Evolutionary conservation across 768 basidiomycete species (phyloP).

Genomic region (Polyporus arcularius): DNA sequence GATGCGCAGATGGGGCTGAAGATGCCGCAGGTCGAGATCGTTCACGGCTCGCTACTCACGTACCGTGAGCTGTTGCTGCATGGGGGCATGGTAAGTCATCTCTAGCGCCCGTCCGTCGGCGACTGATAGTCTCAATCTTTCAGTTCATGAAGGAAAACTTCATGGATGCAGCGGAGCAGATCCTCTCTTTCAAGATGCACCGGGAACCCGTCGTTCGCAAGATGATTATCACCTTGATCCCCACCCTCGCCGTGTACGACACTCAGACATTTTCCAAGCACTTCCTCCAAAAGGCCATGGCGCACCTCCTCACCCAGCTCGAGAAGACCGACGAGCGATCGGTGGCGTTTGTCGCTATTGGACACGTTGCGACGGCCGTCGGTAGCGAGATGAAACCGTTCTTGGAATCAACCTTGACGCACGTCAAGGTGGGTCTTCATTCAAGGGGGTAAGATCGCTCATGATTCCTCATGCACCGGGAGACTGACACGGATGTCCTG

Average conservation of each 20-base stretch:
- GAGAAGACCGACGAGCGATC: conserved; percentile 88
- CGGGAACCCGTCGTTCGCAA: conserved; percentile 89
- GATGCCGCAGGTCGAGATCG: conserved; percentile 78
- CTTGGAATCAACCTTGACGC: conserved; percentile 85
- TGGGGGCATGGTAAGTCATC: conserved; percentile 78
- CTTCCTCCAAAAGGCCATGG: conserved; percentile 94
- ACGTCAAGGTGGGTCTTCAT: conserved; percentile 88
- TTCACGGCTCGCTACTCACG: conserved; percentile 90
- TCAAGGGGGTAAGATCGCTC: conserved; percentile 66
- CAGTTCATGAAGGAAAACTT: conserved; percentile 91
- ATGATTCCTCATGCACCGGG: neutral
- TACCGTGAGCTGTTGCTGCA: conserved; percentile 90
- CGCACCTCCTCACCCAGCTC: conserved; percentile 82
- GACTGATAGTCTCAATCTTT: neutral
- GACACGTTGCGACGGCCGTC: conserved; percentile 90
- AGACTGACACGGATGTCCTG: neutral
- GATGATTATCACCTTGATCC: conserved; percentile 95
- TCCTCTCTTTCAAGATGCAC: conserved; percentile 85
- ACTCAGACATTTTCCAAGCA: conserved; percentile 89
- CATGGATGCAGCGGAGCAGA: conserved; percentile 84
- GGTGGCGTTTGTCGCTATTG: conserved; percentile 94
- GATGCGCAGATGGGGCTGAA: conserved; percentile 86
- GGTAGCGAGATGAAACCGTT: conserved; percentile 96
- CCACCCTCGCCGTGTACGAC: conserved; percentile 92
- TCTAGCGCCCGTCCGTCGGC: too few species aligned